Evolutionary conservation across 2,329 filamentous ascomycete species (phyloP).

Genomic region (Beauveria sp.): DNA sequence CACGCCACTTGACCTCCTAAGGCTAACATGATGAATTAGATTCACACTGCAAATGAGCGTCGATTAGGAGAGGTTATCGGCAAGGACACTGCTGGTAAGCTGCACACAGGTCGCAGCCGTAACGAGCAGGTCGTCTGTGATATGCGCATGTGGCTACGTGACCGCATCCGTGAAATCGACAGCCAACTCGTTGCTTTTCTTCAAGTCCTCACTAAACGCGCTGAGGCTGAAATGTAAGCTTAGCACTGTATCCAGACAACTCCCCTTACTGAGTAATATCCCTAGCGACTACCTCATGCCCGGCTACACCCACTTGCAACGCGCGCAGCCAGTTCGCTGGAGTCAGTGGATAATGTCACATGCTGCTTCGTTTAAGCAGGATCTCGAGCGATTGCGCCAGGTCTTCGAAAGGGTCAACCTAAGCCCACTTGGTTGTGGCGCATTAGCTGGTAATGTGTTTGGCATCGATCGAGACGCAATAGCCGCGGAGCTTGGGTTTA

Average conservation of each 20-base stretch:
- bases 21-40: conserved; percentile 15
- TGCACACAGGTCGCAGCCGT: conserved; percentile 79
- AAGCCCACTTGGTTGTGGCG: conserved; percentile 34
- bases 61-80: conserved; percentile 78
- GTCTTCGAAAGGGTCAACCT: conserved; percentile 67
- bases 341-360: conserved; percentile 75
- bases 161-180: conserved; percentile 65
- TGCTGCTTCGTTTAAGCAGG: conserved; percentile 60
- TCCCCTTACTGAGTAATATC: conserved; percentile 11
- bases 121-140: conserved; percentile 90
- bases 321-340: conserved; percentile 73
- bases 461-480: conserved; percentile 24
- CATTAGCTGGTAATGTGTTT: conserved; percentile 23
- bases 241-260: conserved; percentile 8
- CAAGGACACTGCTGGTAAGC: conserved; percentile 76
- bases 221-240: conserved; percentile 57
- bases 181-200: conserved; percentile 60
- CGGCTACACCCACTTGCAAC: conserved; percentile 81
- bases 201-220: conserved; percentile 58
- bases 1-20: conserved; percentile 7
- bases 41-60: conserved; percentile 65
- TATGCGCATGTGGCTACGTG: conserved; percentile 82
- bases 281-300: conserved; percentile 64
- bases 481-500: conserved; percentile 61
- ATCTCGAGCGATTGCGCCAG: conserved; percentile 70